Base-by-base conservation (phyloP, 441 rosid species). In the Capsella rubella region DNA sequence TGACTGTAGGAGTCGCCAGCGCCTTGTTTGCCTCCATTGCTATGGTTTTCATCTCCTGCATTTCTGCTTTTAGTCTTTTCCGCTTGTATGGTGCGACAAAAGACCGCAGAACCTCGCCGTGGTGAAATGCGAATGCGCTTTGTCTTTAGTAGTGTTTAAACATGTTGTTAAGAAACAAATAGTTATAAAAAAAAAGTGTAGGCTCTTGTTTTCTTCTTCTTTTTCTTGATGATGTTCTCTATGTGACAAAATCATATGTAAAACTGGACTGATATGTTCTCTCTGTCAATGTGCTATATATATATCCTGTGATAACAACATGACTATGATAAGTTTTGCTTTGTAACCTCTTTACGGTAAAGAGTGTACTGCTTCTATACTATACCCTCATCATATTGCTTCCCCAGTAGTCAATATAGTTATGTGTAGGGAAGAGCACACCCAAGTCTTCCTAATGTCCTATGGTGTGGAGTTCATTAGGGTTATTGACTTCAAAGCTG, bases 11-110 rank as follows among this genome's bases (percentile, higher is more conserved):
- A 32, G 71, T 87, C 6, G 87, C 75, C 8, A 72, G 75, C 1
- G 93, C 95, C 0, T 6, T 89, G 51, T 50, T 92, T 27, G 96
- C 77, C 2, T 67, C 90, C 67, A 8, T 87, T 0, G 64, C 91
- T 69, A 84, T 80, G 89, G 93, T 88, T 54, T 66, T 71, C 13
- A 67, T 89, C 39, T 89, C 98, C 4, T 79, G 82, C 61, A 72
- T 92, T 9, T 95, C 99, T 0, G 90, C 97, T 6, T 95, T 89
- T 78, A 71, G 90, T 57, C 92, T 95, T 58, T 95, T 95, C 73
- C 92, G 98, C 1, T 78, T 90, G 81, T 95, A 87, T 16, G 89
- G 95, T 0, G 72, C 82, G 13, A 72, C 42, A 81, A 89, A 79
- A 79, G 64, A 67, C 50, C 79, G 73, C 66, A 72, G 60, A 60